These are phyloP conservation scores for Pythium catenulatum DNA, from an alignment of 352 stramenopile species.

Conservation along the genomic window DNA sequence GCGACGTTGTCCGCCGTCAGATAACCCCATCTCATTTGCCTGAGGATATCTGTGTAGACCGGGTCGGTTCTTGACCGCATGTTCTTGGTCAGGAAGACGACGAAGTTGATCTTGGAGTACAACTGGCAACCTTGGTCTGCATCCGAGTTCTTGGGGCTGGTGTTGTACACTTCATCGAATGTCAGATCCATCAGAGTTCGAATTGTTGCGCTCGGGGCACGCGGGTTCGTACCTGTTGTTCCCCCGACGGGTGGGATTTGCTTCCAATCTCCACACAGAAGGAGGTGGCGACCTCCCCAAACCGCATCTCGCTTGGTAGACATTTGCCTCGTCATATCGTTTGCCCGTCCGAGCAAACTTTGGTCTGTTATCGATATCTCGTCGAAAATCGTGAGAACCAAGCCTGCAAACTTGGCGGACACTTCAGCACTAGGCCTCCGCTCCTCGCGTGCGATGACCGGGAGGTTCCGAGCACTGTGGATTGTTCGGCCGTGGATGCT, in stretches of 20 bases:
- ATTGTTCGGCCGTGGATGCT: neutral
- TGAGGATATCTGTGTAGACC: neutral
- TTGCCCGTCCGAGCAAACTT: neutral
- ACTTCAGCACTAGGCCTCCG: neutral
- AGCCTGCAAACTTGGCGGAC: neutral
- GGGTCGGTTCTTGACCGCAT: neutral
- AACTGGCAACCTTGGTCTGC: neutral
- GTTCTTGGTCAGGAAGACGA: conserved; percentile 7
- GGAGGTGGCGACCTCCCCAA: neutral
- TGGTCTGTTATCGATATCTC: conserved; percentile 20
- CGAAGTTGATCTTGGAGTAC: neutral
- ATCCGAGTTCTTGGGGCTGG: neutral
- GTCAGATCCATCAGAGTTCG: neutral
- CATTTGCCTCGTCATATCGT: neutral
- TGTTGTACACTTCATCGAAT: neutral
- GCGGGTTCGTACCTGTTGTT: conserved; percentile 1
- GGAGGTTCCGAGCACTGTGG: conserved; percentile 14
- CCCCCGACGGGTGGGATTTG: neutral
- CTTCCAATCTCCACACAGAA: conserved; percentile 12
- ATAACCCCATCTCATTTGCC: neutral
- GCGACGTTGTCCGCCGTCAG: neutral
- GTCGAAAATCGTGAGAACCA: neutral
- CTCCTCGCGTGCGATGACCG: neutral
- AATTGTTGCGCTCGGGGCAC: too few relatives aligned
- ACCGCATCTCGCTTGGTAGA: neutral